A percentile compares a stretch with the other conserved stretches of the same genome.
Conservation (phyloP, 805 yeast species). For the Candida cerambycidarum region DNA sequence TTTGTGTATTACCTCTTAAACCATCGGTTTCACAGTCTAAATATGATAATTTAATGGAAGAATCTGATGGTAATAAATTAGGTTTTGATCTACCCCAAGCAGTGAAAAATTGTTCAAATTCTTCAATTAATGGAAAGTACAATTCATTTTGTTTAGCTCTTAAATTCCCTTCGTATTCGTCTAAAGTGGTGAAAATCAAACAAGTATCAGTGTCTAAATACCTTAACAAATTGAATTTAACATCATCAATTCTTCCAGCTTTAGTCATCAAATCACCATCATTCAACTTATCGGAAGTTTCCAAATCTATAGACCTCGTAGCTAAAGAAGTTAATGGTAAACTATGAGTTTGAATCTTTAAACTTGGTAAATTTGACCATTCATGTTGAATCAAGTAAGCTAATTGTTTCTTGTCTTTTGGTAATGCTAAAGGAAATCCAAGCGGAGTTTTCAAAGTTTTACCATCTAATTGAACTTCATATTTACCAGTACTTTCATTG, state of each 20-base stretch:
- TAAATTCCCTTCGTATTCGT: slow-evolving; percentile 80
- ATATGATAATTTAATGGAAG: slow-evolving; percentile 45
- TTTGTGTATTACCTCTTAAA: slow-evolving; percentile 76
- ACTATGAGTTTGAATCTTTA: slow-evolving; percentile 68
- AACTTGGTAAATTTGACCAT: slow-evolving; percentile 74
- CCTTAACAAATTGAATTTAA: slow-evolving; percentile 62
- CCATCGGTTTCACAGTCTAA: slow-evolving; percentile 85
- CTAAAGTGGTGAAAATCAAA: slow-evolving; percentile 75
- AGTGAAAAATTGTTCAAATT: slow-evolving; percentile 62
- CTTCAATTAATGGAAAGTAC: slow-evolving; percentile 71
- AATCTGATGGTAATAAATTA: slow-evolving; percentile 16
- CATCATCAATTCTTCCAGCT: slow-evolving; percentile 58
- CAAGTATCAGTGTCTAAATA: slow-evolving; percentile 95
- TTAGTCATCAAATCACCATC: slow-evolving; percentile 53
- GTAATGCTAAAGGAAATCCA: slow-evolving; percentile 69
- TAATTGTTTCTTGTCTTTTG: slow-evolving; percentile 54
- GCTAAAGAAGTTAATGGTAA: slow-evolving; percentile 87
- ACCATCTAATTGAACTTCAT: slow-evolving; percentile 64
- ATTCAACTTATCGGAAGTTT: slow-evolving; percentile 24
- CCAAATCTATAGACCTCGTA: slow-evolving; percentile 81
- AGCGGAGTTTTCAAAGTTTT: slow-evolving; percentile 82
- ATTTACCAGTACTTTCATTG: slow-evolving; percentile 29
- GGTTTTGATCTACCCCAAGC: slow-evolving; percentile 18
- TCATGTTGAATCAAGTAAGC: slow-evolving; percentile 82
- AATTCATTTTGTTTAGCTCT: slow-evolving; percentile 76